Conservation (phyloP, 441 rosid genomes). For the Gossypium trilobum region DNA sequence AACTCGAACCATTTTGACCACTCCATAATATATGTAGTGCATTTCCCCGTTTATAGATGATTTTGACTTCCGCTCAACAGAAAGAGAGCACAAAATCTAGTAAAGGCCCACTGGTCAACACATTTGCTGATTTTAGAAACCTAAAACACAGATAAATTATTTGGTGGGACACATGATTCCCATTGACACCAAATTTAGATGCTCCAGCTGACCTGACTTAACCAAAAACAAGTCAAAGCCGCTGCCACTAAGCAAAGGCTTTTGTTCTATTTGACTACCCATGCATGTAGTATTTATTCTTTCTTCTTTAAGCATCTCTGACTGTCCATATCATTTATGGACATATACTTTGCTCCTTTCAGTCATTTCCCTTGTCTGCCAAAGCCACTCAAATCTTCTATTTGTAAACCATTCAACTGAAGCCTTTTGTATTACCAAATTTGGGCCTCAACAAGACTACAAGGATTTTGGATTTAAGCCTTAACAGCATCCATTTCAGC, state of each 20-base stretch:
- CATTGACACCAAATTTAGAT: conserved; percentile 5
- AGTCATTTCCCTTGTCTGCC: neutral
- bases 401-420: neutral
- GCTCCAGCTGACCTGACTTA: neutral
- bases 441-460: neutral
- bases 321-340: neutral
- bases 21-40: neutral
- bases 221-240: neutral
- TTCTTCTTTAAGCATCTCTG: neutral
- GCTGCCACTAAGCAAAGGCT: neutral
- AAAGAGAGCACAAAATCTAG: neutral
- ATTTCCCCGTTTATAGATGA: neutral
- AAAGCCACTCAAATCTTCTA: no score
- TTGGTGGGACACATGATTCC: conserved; percentile 15
- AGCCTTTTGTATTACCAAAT: neutral
- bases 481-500: neutral
- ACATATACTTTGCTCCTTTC: neutral
- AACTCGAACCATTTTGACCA: conserved; percentile 1
- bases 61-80: neutral
- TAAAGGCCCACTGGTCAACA: neutral
- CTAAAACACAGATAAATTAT: neutral
- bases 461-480: neutral
- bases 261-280: neutral
- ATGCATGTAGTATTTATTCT: neutral
- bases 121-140: neutral